Evolutionary conservation across 2,329 filamentous ascomycete species (phyloP).

Genomic region (Aspergillus ochraceoroseus): DNA sequence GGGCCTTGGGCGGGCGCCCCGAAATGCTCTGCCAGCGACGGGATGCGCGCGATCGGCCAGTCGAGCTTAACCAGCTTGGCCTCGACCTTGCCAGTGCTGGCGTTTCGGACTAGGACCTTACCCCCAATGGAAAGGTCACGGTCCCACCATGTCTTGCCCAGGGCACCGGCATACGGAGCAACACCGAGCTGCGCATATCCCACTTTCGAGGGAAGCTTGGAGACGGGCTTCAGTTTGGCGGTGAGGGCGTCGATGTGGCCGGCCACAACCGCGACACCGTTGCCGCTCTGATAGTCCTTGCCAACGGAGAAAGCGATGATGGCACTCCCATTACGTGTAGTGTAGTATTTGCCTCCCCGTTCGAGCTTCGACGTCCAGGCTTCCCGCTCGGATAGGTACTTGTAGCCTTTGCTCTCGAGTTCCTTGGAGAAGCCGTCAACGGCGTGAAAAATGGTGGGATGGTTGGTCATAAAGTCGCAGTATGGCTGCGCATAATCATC

Average conservation of each 20-base stretch:
- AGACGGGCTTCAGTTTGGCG: constrained; percentile 84
- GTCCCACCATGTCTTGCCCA: constrained; percentile 96
- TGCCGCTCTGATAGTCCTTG: constrained; percentile 72
- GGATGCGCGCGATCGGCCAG: constrained; percentile 90
- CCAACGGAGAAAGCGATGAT: constrained; percentile 83
- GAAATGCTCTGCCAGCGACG: constrained; percentile 90
- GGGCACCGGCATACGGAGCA: constrained; percentile 81
- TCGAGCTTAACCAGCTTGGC: constrained; percentile 82
- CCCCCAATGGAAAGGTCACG: constrained; percentile 88
- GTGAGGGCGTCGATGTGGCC: constrained; percentile 92
- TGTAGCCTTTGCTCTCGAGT: constrained; percentile 67
- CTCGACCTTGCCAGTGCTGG: constrained; percentile 66
- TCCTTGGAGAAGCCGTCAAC: constrained; percentile 73
- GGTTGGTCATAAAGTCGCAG: constrained; percentile 77
- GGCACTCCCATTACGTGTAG: constrained; percentile 77
- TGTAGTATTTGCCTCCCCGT: constrained; percentile 82
- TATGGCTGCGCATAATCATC: constrained; percentile 77
- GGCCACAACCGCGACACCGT: constrained; percentile 81
- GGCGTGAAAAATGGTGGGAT: constrained; percentile 90
- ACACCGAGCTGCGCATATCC: constrained; percentile 88
- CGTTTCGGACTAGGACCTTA: constrained; percentile 75
- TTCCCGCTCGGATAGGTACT: constrained; percentile 69
- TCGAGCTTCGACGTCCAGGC: constrained; percentile 68
- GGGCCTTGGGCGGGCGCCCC: constrained; percentile 63
- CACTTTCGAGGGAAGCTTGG: constrained; percentile 73